phyloP scores from a whole-genome alignment of 1,139 yeast genomes.

The Debaryomyces fabryi region DNA sequence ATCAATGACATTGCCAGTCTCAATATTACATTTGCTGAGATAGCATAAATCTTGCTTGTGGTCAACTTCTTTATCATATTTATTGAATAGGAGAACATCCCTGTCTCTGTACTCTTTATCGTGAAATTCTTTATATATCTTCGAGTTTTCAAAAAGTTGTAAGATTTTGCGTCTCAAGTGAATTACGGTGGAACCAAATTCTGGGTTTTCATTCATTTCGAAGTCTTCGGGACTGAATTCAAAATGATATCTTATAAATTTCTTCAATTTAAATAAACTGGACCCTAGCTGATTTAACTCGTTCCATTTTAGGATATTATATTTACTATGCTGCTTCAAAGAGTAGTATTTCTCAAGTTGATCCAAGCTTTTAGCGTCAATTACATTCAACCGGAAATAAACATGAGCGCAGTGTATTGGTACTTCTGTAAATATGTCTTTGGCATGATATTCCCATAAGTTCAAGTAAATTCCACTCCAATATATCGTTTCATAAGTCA shows the following conservation, averaged over 20 bases:
- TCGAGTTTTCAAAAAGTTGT: constrained; percentile 55
- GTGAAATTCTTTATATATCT: constrained; percentile 35
- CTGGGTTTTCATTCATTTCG: constrained; percentile 58
- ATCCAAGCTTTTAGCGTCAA: constrained; percentile 22
- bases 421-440: constrained; percentile 65
- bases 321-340: constrained; percentile 30
- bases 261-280: constrained; percentile 25
- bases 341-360: constrained; percentile 31
- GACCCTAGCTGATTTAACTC: constrained; percentile 31
- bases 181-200: constrained; percentile 67
- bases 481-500: constrained; percentile 47
- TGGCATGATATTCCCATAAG: constrained; percentile 64
- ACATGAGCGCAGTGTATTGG: constrained; percentile 82
- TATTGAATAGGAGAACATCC: constrained; percentile 36
- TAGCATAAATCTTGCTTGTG: constrained; percentile 46
- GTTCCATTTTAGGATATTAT: constrained; percentile 29
- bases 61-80: constrained; percentile 27
- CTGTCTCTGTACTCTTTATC: constrained; percentile 18
- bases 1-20: constrained; percentile 64
- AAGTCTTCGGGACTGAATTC: constrained; percentile 85
- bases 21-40: constrained; percentile 62
- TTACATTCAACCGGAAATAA: constrained; percentile 53
- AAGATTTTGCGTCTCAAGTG: constrained; percentile 60
- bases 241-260: constrained; percentile 62
- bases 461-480: constrained; percentile 52